Evolutionary conservation across 139 green algal species (phyloP), one percentile per base, ranked within the genome.

Genomic region (Penium margaritaceum): DNA sequence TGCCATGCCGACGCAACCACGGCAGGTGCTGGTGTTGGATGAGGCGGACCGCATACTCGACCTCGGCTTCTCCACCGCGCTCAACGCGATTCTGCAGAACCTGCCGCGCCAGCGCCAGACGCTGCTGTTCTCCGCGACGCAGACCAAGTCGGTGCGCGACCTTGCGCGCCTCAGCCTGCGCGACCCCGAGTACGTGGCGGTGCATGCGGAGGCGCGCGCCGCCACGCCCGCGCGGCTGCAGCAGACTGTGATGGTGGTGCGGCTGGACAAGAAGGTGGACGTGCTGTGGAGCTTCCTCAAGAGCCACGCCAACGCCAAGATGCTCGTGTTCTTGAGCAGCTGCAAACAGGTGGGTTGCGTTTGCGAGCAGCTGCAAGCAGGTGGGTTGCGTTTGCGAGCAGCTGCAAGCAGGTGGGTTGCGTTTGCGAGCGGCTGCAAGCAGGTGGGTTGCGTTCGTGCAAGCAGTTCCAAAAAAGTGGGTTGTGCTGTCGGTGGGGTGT

Each of bases 41-140:
- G 95, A 99, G 82, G 95, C 95, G 17, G 95, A 99, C 68, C 83
- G 95, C 32, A 92, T 95, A 53, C 81, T 99, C 29, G 94, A 99
- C 80, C 91, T 98, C 85, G 94, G 94, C 30, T 98, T 98, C 74
- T 77, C 85, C 0, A 80, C 78, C 12, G 91, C 91, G 0, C 67
- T 99, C 51, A 89, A 98, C 47, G 94, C 94, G 32, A 97, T 99
- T 57, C 17, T 99, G 21, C 81, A 88, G 2, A 94, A 96, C 84
- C 81, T 99, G 62, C n/a, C n/a, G 35, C 54, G 79, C 9, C 83
- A 91, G 21, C 63, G 83, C 14, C 91, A 96, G 84, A 96, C 92
- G 15, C 78, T 97, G 78, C 87, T 96, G 17, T 96, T 96, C 84
- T 89, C 69, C 29, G 87, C 85, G 47, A 92, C 88, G 30, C 87